Base-by-base conservation (phyloP, 139 green algal species). In the Chlorella sp. region DNA sequence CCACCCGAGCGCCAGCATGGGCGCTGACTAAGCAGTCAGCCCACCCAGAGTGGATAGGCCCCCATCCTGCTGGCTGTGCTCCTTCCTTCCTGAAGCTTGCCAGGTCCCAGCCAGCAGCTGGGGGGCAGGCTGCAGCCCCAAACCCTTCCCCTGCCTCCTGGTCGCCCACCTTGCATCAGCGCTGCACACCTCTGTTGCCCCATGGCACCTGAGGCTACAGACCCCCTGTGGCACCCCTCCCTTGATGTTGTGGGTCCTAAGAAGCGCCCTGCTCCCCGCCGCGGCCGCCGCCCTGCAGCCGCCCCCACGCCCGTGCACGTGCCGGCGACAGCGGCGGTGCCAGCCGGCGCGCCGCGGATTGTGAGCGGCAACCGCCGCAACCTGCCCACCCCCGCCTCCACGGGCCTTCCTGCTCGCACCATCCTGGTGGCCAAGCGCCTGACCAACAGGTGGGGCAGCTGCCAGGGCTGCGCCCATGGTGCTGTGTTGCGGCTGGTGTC, bases 381-480 rank as follows among this genome's bases (percentile, higher is more conserved):
- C 26, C 41, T 22, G 7, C 87, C 87, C 58, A 88, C 83, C 30
- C 76, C 87, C 8, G 44, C 60, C 32, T 90, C 87, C 44, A 87
- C 87, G 22, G 87, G 87, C 54, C 77, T 90, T 26, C 87, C 87
- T 17, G 87, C 87, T 3, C 76, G 87, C 68, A 90, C 87, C 43
- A 90, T 96, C 76, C 86, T 96, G 75, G 91, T 95, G 73, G 91
- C 93, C 78, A 96, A 96, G 87, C 79, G 87, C 26, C 86, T 96
- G 26, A 96, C 94, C 65, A 91, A 92, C 34, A 94, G 81, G 81
- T 86, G 38, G 32, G 48, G 56, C 8, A 24, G 19, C 14, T 77
- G 72, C 34, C 11, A 32, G n/a, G 65, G 65, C 65, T 72, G 65
- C 3, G n/a, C 19, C 28, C 6, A 32, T 72, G 65, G 28, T 72